phyloP scores from a whole-genome alignment of 2,329 filamentous ascomycete genomes.

The Fusarium continuum region DNA sequence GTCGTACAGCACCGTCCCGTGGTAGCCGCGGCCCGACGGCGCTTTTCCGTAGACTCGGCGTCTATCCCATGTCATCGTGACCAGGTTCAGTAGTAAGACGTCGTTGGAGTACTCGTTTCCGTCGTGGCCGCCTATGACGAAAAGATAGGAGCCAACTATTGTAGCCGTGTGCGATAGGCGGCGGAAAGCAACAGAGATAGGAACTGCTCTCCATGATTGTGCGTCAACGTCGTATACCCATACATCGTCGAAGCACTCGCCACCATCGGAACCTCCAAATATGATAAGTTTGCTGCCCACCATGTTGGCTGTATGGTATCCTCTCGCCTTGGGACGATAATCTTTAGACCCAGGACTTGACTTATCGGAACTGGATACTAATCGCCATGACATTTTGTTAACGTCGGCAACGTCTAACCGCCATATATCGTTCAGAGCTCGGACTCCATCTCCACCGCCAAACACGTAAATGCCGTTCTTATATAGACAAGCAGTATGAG shows the following conservation, averaged over 20 bases:
- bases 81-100: conserved; percentile 73
- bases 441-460: conserved; percentile 74
- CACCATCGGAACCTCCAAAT: conserved; percentile 74
- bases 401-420: conserved; percentile 74
- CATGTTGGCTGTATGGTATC: conserved; percentile 79
- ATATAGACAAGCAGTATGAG: conserved; percentile 76
- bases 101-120: conserved; percentile 76
- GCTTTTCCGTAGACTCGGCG: conserved; percentile 70
- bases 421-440: conserved; percentile 77
- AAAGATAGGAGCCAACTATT: conserved; percentile 74
- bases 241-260: conserved; percentile 77
- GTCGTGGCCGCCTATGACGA: conserved; percentile 75
- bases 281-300: conserved; percentile 77
- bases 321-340: conserved; percentile 67
- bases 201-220: conserved; percentile 66
- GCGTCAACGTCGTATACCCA: conserved; percentile 77
- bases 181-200: conserved; percentile 68
- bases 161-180: conserved; percentile 75
- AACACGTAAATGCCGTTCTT: conserved; percentile 78
- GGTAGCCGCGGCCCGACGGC: conserved; percentile 72
- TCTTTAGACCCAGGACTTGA: conserved; percentile 47
- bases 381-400: conserved; percentile 74
- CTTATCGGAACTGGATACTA: conserved; percentile 63
- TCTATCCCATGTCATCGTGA: conserved; percentile 79
- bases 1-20: conserved; percentile 72